Percentiles rank a stretch among this genome's conserved stretches.
These are phyloP conservation scores for Wickerhamomyces chambardii DNA, from an alignment of 805 yeast species.

Conservation along the genomic window DNA sequence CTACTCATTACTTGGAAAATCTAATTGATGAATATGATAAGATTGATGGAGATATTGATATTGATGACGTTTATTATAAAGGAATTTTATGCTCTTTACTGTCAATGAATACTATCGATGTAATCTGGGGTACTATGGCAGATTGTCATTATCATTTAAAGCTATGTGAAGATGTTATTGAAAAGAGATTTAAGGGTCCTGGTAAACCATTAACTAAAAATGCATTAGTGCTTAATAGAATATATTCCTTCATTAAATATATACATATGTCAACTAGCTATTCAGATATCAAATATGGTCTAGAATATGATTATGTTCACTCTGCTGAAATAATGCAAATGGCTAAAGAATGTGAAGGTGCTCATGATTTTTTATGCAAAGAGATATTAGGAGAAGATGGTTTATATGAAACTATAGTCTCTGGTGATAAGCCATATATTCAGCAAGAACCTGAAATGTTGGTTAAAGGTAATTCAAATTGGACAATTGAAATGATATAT, in stretches of 20 bases:
- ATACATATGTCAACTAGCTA: conserved; percentile 48
- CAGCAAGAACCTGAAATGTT: background rate
- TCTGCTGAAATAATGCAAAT: background rate
- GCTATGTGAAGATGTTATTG: conserved; percentile 50
- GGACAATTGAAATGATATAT: background rate
- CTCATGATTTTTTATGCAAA: background rate
- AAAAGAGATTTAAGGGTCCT: conserved; percentile 38
- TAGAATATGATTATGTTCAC: background rate
- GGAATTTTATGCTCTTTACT: conserved; percentile 55
- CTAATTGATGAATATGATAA: conserved; percentile 36
- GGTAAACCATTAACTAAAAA: conserved; percentile 28
- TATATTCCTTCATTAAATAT: conserved; percentile 50
- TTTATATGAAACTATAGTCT: background rate
- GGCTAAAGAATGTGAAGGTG: background rate
- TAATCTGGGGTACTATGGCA: conserved; percentile 62
- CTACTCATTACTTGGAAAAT: conserved; percentile 38
- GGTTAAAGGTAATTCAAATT: no score
- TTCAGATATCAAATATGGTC: background rate
- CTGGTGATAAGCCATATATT: background rate
- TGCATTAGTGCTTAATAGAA: conserved; percentile 40
- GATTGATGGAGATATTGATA: conserved; percentile 8
- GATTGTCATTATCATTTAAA: conserved; percentile 48
- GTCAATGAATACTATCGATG: conserved; percentile 55
- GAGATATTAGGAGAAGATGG: background rate
- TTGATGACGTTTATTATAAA: conserved; percentile 36